Evolutionary conservation across 352 stramenopile genomes (phyloP), one percentile per base, ranked within the genome.

Genomic region (Globisporangium alternatum): DNA sequence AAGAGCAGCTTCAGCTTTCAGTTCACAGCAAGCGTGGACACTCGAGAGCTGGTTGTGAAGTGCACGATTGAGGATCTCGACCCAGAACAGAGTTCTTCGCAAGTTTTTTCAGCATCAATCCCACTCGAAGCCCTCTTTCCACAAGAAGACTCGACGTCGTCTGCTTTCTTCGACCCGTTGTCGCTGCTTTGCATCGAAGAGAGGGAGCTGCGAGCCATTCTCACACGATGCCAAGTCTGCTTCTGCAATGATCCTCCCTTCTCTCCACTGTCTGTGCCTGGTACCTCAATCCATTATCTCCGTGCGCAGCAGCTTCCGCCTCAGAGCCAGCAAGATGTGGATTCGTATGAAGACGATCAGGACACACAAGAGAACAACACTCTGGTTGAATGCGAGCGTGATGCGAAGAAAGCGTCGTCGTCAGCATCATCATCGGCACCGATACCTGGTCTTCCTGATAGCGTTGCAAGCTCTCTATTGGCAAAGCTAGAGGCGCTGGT

Each of bases 151-250:
- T 44, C 31, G 3, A 33, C 30, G 12, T 22, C n/a, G 0, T n/a
- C 2, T 25, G 7, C 2, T 17, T 52, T 19, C 41, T 51, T 3
- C 5, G 21, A 57, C 3, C 21, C 53, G 22, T 31, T 67, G 0
- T 33, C 43, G 6, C 43, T 67, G 22, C 45, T 68, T 5, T 64
- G 47, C 19, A 28, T 64, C 35, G 48, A 51, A 2, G 63, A 68
- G 2, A 51, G 61, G 7, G 33, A 44, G 37, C 30, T 68, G 10
- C 35, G 39, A 33, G 47, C 28, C 19, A 8, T 78, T 2, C 49
- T 78, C 21, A 22, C 54, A 33, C 65, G 58, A 35, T 80, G 67
- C 51, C 64, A 65, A 39, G 57, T 80, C 21, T 78, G 73, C 53
- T 51, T 19, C 5, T 68, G 63, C 49, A 5, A 10, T 4, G 9